phyloP scores from a whole-genome alignment of 2,329 filamentous ascomycete genomes.

The Lachnellula willkommii region DNA sequence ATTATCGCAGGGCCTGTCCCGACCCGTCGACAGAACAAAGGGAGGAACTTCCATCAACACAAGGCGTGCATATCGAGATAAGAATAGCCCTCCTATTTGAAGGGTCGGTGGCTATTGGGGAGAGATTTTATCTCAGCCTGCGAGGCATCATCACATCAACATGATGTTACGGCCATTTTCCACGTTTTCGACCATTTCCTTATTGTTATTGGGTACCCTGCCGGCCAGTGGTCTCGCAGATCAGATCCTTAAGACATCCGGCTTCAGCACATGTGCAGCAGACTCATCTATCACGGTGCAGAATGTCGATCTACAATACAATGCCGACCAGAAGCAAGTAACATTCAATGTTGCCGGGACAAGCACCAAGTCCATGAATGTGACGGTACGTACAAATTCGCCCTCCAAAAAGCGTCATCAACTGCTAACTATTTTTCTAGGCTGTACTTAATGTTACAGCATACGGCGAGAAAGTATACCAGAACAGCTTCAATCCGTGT shows the following conservation, averaged over 20 bases:
- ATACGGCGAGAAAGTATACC: conserved; percentile 78
- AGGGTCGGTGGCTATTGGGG: conserved; percentile 6
- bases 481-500: conserved; percentile 80
- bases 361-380: conserved; percentile 66
- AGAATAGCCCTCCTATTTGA: not conserved
- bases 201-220: conserved; percentile 26
- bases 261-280: conserved; percentile 68
- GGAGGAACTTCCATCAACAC: not conserved
- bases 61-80: not conserved
- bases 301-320: conserved; percentile 71
- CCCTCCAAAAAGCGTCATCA: not conserved
- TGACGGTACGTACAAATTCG: conserved; percentile 20
- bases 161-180: conserved; percentile 28
- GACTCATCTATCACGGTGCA: conserved; percentile 62
- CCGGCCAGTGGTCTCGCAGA: conserved; percentile 48
- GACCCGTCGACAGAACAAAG: not conserved
- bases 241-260: conserved; percentile 72
- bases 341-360: conserved; percentile 78
- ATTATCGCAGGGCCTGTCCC: not conserved
- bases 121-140: conserved; percentile 2
- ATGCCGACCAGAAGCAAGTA: conserved; percentile 67
- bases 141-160: conserved; percentile 10
- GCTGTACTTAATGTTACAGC: conserved; percentile 63
- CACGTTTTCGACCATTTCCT: conserved; percentile 25
- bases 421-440: conserved; percentile 3